phyloP scores from a whole-genome alignment of 495 filamentous ascomycete species.

The Halenospora varia region DNA sequence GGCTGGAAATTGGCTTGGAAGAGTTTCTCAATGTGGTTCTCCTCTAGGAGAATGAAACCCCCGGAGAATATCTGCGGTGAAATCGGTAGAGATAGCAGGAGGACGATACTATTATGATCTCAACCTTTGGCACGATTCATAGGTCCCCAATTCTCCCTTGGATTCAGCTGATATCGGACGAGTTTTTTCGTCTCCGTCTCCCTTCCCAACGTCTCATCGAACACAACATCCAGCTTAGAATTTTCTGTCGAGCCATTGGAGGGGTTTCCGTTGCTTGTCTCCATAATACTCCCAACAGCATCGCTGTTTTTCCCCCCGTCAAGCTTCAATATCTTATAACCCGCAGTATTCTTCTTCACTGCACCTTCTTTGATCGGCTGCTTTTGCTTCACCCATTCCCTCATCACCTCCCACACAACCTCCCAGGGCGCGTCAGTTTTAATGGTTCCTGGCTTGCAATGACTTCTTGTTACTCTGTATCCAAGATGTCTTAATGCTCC shows the following conservation, averaged over 20 bases:
- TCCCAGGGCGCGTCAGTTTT: slow-evolving; percentile 88
- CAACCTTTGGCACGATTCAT: slow-evolving; percentile 66
- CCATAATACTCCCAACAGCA: slow-evolving; percentile 6
- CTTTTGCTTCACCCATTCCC: slow-evolving; percentile 81
- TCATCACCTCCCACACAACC: slow-evolving; percentile 89
- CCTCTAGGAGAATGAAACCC: too few species aligned
- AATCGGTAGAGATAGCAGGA: too few species aligned
- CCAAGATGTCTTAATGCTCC: slow-evolving; percentile 78
- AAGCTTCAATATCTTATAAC: slow-evolving; percentile 52
- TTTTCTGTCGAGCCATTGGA: slow-evolving; percentile 5
- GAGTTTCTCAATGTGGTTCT: too few species aligned
- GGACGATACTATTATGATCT: too few species aligned
- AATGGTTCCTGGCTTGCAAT: slow-evolving; percentile 82
- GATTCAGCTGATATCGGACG: slow-evolving; percentile 84
- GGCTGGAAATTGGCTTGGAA: too few species aligned
- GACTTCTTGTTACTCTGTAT: slow-evolving; percentile 76
- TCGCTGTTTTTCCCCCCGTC: slow-evolving; percentile 12
- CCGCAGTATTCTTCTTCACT: slow-evolving; percentile 64
- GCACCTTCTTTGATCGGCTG: slow-evolving; percentile 65
- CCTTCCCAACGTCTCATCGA: slow-evolving; percentile 75
- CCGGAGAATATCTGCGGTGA: too few species aligned
- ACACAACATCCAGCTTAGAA: slow-evolving; percentile 58
- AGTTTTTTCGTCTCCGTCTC: slow-evolving; percentile 59
- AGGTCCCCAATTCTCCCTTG: slow-evolving; percentile 88
- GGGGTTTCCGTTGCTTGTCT: background rate